A percentile compares a stretch with the other conserved stretches of the same genome.
Evolutionary conservation across 176 grass and related monocot species (phyloP).

Genomic region (Oryza nivara): DNA sequence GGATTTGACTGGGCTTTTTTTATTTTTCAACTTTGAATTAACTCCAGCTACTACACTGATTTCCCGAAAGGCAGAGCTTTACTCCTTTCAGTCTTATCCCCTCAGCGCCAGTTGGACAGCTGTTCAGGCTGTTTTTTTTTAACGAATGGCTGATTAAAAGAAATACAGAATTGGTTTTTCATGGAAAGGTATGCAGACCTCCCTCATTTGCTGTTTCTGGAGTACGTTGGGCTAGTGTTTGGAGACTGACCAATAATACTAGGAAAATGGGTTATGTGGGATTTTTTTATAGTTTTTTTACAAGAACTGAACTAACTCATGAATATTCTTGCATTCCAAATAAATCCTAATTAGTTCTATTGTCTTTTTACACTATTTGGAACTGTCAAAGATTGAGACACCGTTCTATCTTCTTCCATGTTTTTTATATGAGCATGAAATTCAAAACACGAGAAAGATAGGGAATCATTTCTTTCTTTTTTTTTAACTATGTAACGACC

Average conservation of each 20-base stretch:
- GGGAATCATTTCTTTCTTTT: neutral
- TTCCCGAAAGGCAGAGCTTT: slow-evolving; percentile 5
- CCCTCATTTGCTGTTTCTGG: neutral
- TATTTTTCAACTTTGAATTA: slow-evolving; percentile 22
- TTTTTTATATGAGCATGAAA: neutral
- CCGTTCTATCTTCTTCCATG: neutral
- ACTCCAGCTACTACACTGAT: neutral
- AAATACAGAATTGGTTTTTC: neutral
- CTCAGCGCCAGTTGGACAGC: neutral
- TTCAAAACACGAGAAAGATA: neutral
- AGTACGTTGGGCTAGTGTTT: neutral
- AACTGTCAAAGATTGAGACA: too few species aligned
- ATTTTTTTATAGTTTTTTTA: neutral
- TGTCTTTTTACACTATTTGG: neutral
- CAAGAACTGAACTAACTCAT: neutral
- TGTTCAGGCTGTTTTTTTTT: neutral
- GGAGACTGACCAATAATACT: neutral
- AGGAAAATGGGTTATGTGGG: neutral
- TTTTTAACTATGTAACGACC: neutral
- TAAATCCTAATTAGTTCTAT: neutral
- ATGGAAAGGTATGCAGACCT: neutral
- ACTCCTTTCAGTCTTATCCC: neutral
- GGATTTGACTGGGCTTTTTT: slow-evolving; percentile 53
- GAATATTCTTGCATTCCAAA: neutral
- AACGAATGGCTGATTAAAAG: neutral